phyloP scores from a whole-genome alignment of 106 monocot genomes.

The Ottelia alismoides region DNA sequence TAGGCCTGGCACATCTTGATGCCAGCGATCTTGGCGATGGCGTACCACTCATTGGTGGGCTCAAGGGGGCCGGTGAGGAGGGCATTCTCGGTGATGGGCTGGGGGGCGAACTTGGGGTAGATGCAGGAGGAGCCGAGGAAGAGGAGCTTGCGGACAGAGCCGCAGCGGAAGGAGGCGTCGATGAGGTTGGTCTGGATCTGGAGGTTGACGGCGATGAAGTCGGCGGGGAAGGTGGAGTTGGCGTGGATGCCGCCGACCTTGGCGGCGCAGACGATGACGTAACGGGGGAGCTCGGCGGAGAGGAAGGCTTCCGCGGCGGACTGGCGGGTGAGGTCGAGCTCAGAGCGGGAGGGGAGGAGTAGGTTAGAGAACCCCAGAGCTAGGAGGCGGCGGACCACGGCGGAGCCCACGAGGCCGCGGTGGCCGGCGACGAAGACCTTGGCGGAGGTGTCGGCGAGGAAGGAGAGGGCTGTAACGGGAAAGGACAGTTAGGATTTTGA shows the following conservation, averaged over 20 bases:
- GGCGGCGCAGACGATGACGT: conserved; percentile 64
- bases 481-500: no score
- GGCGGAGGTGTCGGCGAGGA: conserved; percentile 66
- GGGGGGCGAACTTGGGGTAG: no score
- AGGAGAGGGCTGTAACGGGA: conserved; percentile 14
- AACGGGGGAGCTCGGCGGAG: conserved; percentile 44
- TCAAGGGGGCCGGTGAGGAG: conserved; percentile 66
- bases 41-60: conserved; percentile 86
- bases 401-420: no score
- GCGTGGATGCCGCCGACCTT: no score
- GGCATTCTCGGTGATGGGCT: no score
- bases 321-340: conserved; percentile 74
- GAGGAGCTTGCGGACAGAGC: conserved; percentile 69
- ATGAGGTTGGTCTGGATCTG: conserved; percentile 85
- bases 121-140: no score
- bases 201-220: conserved; percentile 73
- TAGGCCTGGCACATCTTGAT: conserved; percentile 80
- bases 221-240: conserved; percentile 73
- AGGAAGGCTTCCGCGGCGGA: conserved; percentile 50
- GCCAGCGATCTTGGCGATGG: conserved; percentile 77
- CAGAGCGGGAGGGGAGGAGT: conserved; percentile 41
- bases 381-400: conserved; percentile 37
- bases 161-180: conserved; percentile 37
- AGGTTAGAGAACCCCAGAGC: conserved; percentile 56
- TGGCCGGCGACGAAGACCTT: no score